phyloP scores from a whole-genome alignment of 371 early-diverging fungal species.

The Mucor circinelloides region DNA sequence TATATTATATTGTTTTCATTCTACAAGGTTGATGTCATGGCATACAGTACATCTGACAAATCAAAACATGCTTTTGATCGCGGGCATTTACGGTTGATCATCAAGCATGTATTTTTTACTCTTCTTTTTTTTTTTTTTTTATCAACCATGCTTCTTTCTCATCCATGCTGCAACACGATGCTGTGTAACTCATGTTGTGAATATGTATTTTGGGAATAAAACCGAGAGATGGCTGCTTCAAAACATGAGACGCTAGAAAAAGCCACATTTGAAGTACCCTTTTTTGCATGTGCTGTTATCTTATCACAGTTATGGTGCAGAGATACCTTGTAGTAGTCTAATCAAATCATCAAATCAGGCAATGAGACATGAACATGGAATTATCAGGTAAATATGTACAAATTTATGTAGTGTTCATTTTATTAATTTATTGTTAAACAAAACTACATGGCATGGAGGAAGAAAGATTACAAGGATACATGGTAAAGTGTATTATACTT shows the following conservation, averaged over 20 bases:
- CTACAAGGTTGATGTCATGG: background rate
- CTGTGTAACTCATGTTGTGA: background rate
- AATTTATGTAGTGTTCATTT: conserved; percentile 4
- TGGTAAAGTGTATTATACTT: conserved; percentile 30
- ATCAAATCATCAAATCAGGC: too few species aligned
- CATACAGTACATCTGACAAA: background rate
- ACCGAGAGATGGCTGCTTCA: background rate
- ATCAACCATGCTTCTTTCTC: background rate
- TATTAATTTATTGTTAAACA: background rate
- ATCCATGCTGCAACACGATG: background rate
- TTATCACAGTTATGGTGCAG: too few species aligned
- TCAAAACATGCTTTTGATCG: background rate
- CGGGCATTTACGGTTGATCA: background rate
- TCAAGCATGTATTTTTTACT: background rate
- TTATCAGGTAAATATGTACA: conserved; percentile 5
- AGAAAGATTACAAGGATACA: background rate
- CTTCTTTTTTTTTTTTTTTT: background rate
- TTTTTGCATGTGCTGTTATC: too few species aligned
- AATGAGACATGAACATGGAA: background rate
- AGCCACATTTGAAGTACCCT: background rate
- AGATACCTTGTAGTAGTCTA: too few species aligned
- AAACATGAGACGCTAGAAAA: too few species aligned
- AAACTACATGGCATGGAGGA: background rate
- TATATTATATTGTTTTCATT: background rate
- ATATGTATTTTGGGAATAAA: background rate